A percentile compares a stretch with the other conserved stretches of the same genome.
These are phyloP conservation scores for Zygosaccharomyces pseudobailii DNA, from an alignment of 1,139 yeast species.

Conservation along the genomic window DNA sequence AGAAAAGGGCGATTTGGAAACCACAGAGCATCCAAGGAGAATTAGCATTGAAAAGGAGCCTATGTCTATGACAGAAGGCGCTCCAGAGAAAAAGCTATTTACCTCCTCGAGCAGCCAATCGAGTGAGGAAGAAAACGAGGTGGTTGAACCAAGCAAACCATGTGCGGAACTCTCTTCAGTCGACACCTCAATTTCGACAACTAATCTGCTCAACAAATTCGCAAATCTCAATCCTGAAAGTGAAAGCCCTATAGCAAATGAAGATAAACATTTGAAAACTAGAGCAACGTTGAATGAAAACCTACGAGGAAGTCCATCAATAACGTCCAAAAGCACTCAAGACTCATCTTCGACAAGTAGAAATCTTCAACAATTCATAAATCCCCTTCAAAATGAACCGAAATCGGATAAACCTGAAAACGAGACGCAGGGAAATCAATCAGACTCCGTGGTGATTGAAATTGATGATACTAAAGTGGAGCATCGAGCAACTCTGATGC, in stretches of 20 bases:
- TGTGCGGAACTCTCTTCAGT: background rate
- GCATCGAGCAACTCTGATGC: constrained; percentile 15
- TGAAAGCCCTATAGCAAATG: background rate
- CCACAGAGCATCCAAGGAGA: background rate
- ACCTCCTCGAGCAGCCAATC: background rate
- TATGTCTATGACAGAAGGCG: background rate
- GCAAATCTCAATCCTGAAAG: background rate
- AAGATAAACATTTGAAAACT: no score
- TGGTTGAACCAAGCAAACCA: background rate
- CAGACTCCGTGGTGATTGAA: constrained; percentile 16
- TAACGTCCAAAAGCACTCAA: background rate
- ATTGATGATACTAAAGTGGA: constrained; percentile 23
- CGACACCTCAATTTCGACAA: background rate
- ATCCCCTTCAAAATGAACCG: background rate
- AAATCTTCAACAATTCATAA: constrained; percentile 2
- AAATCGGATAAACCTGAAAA: background rate
- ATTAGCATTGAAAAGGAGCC: background rate
- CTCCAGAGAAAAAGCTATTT: background rate
- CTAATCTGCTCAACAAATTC: background rate
- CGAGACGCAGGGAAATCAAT: background rate
- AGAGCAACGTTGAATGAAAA: background rate
- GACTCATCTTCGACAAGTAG: background rate
- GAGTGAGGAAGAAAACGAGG: background rate
- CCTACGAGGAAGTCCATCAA: background rate
- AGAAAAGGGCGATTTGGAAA: background rate